Conservation (phyloP, 768 basidiomycete species). For the Leucocoprinus birnbaumii region DNA sequence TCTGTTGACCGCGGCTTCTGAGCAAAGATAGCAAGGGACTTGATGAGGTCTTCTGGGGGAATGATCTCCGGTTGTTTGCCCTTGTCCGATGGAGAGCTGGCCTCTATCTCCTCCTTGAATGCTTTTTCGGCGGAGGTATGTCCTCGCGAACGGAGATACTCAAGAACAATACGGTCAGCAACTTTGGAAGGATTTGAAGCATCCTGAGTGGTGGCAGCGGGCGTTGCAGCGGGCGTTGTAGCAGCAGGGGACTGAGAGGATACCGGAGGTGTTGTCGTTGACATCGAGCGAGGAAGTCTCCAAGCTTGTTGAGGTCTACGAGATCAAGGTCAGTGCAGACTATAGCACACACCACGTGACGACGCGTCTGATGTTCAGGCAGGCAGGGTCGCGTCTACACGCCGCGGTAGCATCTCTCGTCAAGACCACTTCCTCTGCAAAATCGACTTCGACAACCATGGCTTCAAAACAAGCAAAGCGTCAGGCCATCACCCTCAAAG, state of each 20-base stretch:
- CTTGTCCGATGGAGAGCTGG: constrained; percentile 39
- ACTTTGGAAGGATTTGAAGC: constrained; percentile 30
- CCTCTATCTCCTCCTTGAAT: constrained; percentile 41
- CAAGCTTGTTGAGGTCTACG: neutral
- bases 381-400: neutral
- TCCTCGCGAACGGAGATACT: constrained; percentile 49
- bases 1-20: constrained; percentile 68
- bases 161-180: constrained; percentile 41
- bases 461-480: constrained; percentile 51
- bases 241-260: constrained; percentile 46
- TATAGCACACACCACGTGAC: constrained; percentile 25
- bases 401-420: neutral
- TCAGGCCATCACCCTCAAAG: constrained; percentile 91
- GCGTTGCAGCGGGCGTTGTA: constrained; percentile 45
- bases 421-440: neutral
- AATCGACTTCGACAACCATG: constrained; percentile 22
- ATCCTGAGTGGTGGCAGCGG: constrained; percentile 34
- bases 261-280: constrained; percentile 47
- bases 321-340: no score
- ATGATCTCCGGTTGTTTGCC: constrained; percentile 41
- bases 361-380: constrained; percentile 19
- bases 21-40: constrained; percentile 64
- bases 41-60: constrained; percentile 46
- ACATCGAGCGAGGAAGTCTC: constrained; percentile 29
- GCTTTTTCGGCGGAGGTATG: constrained; percentile 47